These are phyloP conservation scores for Candida caryicola DNA, from an alignment of 805 yeast genomes.

Conservation along the genomic window DNA sequence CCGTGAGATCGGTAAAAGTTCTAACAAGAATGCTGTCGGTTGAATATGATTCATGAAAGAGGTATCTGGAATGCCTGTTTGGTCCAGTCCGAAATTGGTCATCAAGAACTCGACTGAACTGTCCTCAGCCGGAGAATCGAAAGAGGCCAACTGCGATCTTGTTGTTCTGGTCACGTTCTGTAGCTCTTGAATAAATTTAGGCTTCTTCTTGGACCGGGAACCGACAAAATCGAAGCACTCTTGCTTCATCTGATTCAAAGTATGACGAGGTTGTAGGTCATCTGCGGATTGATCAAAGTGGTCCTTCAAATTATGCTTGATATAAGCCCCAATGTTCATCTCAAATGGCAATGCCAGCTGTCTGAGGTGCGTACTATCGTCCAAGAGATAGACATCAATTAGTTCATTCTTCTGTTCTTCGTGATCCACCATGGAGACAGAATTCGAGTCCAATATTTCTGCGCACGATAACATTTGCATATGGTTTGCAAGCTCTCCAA, in stretches of 20 bases:
- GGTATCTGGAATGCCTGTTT: constrained; percentile 32
- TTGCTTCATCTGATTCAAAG: constrained; percentile 11
- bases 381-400: constrained; percentile 30
- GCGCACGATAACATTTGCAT: constrained; percentile 27
- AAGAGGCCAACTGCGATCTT: constrained; percentile 10
- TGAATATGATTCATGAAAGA: constrained; percentile 28
- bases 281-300: not conserved
- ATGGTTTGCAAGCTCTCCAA: constrained; percentile 6
- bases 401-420: constrained; percentile 32
- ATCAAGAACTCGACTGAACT: not conserved
- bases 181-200: constrained; percentile 28
- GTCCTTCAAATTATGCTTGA: constrained; percentile 13
- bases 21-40: constrained; percentile 24
- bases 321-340: constrained; percentile 25
- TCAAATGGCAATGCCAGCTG: constrained; percentile 39
- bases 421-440: constrained; percentile 27
- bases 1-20: constrained; percentile 31
- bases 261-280: not conserved
- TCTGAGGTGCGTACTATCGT: constrained; percentile 26
- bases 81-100: constrained; percentile 15
- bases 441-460: constrained; percentile 26
- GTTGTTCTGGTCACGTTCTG: constrained; percentile 17
- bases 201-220: constrained; percentile 34
- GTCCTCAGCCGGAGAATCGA: not conserved
- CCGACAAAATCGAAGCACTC: constrained; percentile 23